Evolutionary conservation across 106 monocot genomes (phyloP), one percentile per base, ranked within the genome.

Genomic region (Dioscorea alata): DNA sequence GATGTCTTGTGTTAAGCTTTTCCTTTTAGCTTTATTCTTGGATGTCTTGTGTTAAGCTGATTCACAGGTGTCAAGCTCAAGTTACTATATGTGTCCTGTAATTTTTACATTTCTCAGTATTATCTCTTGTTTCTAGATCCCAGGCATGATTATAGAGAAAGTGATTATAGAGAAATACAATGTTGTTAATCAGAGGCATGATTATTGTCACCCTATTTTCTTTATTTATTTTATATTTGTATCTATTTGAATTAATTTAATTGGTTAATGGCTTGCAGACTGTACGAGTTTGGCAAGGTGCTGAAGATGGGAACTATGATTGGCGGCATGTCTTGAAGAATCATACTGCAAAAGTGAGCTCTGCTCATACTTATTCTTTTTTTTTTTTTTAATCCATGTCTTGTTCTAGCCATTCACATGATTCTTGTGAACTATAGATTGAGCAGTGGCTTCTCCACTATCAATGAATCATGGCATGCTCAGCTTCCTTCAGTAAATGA

Each of bases 241-340:
- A 25, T 63, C 2, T 70, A 42, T 42, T 42, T 42, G 17, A 35
- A 2, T 31, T 18, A 4, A 48, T 64, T 59, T 34, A 12, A 14
- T 23, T 23, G 24, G 56, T 21, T 63, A 22, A 50, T 59, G 13
- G 60, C 13, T 4, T 88, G 73, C 84, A 97, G 97, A 97, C 97
- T 60, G 89, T 97, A 71, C 88, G 89, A 24, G 17, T 97, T 69
- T 97, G 97, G 97, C 97, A 97, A 92, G 89, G 74, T n/a, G 68
- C 69, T 59, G 83, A 89, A 33, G 81, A 92, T 83, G 97, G 89
- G 48, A 83, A 80, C 59, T 97, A 87, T 56, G 83, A 72, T 68
- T 97, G 92, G 61, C 66, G 64, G n/a, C 80, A 89, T 49, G 65
- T 87, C 58, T 68, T 97, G 70, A 92, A 72, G 78, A 92, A 92